A percentile compares a stretch with the other conserved stretches of the same genome.
Evolutionary conservation across 352 stramenopile genomes (phyloP).

Genomic region (Phytopythium oedochilum): DNA sequence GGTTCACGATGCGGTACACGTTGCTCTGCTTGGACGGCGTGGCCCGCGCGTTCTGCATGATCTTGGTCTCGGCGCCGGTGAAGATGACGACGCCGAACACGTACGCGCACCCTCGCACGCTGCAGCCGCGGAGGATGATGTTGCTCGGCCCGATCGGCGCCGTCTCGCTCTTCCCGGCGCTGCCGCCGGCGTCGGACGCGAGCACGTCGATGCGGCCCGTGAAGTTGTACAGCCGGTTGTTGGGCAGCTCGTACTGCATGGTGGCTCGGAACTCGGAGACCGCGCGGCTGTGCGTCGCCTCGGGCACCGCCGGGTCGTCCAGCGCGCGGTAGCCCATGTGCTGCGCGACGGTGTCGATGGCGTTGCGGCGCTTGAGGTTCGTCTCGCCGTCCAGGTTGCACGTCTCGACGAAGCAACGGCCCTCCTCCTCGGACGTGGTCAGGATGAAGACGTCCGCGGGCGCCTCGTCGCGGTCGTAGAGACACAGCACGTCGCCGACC

Average conservation of each 20-base stretch:
- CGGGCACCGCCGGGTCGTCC: constrained; percentile 37
- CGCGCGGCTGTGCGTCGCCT: constrained; percentile 30
- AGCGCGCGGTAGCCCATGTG: constrained; percentile 53
- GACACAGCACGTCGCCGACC: constrained; percentile 62
- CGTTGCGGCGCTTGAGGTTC: constrained; percentile 86
- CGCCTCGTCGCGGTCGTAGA: constrained; percentile 50
- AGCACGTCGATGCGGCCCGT: constrained; percentile 41
- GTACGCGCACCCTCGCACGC: constrained; percentile 47
- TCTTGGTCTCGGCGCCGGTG: constrained; percentile 87
- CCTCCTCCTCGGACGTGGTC: constrained; percentile 69
- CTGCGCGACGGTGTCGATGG: constrained; percentile 48
- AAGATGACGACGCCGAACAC: constrained; percentile 85
- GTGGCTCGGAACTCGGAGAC: constrained; percentile 31
- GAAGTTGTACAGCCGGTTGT: constrained; percentile 76
- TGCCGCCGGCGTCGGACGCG: neutral
- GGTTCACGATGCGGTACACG: constrained; percentile 65
- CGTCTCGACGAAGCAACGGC: constrained; percentile 90
- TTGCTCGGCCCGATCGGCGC: constrained; percentile 55
- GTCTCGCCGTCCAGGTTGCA: constrained; percentile 93
- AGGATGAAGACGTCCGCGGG: constrained; percentile 70
- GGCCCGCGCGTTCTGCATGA: constrained; percentile 68
- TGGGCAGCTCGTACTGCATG: constrained; percentile 76
- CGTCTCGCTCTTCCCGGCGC: constrained; percentile 23
- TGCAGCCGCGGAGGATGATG: constrained; percentile 84
- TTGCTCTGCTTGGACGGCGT: constrained; percentile 74